Percentiles rank a stretch among this genome's conserved stretches.
phyloP scores from a whole-genome alignment of 345 rosid genomes.

The Acer negundo region DNA sequence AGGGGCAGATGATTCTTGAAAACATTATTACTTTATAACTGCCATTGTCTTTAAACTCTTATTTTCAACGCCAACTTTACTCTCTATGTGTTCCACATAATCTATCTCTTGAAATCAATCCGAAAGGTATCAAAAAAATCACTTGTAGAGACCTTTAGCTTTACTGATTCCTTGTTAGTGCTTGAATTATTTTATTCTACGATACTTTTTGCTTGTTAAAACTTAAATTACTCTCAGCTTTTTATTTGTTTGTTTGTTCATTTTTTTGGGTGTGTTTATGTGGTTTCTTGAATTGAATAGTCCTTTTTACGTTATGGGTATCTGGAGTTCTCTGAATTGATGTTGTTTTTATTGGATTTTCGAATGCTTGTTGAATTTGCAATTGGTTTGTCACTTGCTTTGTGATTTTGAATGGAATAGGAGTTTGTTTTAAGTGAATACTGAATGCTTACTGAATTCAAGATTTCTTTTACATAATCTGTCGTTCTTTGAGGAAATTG shows the following conservation, averaged over 20 bases:
- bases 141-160: neutral
- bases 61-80: neutral
- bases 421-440: constrained; percentile 8
- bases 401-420: neutral
- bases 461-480: neutral
- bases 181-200: neutral
- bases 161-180: neutral
- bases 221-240: neutral
- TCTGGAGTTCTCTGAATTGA: neutral
- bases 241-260: neutral
- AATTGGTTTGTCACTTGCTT: constrained; percentile 4
- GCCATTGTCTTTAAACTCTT: constrained; percentile 1
- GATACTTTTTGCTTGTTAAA: neutral
- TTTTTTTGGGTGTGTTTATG: neutral
- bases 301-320: constrained; percentile 12
- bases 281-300: neutral
- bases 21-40: constrained; percentile 6
- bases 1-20: neutral
- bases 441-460: neutral
- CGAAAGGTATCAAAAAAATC: neutral
- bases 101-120: neutral
- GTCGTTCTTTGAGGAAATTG: neutral
- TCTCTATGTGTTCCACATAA: neutral
- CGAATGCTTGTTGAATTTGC: neutral
- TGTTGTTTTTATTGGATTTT: constrained; percentile 2